These are phyloP conservation scores for Scedosporium minutisporum DNA, from an alignment of 2,329 filamentous ascomycete genomes.

Conservation along the genomic window DNA sequence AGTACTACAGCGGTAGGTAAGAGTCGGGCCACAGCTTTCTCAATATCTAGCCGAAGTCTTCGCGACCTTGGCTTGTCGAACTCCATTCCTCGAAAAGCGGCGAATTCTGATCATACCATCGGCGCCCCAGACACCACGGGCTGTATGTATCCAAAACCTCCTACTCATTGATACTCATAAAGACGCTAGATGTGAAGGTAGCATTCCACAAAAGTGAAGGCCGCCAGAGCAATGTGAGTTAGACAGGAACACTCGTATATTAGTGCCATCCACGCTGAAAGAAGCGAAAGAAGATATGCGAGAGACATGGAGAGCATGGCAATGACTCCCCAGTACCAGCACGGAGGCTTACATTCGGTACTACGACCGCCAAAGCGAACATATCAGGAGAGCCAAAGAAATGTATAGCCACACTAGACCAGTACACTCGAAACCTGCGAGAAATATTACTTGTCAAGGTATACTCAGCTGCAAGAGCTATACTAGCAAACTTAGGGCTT, in stretches of 20 bases:
- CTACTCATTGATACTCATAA: background rate
- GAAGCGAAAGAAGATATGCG: background rate
- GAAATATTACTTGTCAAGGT: too few relatives aligned
- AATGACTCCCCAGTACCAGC: background rate
- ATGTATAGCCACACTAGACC: background rate
- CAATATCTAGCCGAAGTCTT: background rate
- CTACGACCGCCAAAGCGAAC: background rate
- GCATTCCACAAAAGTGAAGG: background rate
- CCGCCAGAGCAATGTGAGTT: background rate
- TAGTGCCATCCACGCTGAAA: background rate
- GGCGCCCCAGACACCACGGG: background rate
- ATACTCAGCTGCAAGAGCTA: too few relatives aligned
- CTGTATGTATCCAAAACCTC: background rate
- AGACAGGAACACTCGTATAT: background rate
- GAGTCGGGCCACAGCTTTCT: background rate
- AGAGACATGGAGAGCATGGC: background rate
- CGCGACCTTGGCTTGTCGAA: background rate
- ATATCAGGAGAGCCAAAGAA: background rate
- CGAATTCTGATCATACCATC: background rate
- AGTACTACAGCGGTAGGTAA: background rate
- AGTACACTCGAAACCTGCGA: too few relatives aligned
- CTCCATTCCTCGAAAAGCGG: background rate
- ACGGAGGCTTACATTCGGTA: background rate
- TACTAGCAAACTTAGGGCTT: too few relatives aligned
- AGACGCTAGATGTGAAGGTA: background rate